Base-by-base conservation (phyloP, 2,329 filamentous ascomycete species). In the Cyclaneusma minus region DNA sequence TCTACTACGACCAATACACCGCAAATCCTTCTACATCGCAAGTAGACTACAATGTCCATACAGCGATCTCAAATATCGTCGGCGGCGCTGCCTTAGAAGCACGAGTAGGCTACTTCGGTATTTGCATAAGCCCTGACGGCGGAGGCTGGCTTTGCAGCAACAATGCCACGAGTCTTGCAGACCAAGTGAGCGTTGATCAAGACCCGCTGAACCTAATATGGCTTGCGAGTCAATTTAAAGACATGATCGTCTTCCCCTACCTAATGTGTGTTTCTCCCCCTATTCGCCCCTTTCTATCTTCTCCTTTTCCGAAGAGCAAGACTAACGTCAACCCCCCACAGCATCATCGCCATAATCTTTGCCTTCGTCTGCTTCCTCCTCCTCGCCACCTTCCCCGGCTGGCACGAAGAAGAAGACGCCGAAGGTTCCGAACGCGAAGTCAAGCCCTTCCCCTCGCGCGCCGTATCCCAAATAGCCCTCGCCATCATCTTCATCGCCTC, bases 201-300 rank as follows among this genome's bases (percentile, higher is more conserved):
- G 89, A 98, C 56, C 89, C 89, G 20, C 62, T 98, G 46, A 98
- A 98, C 52, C 60, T 98, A 44, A 85, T 98, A 43, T 98, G 87
- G 89, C 70, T 98, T 29, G 87, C 89, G 13, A 76, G 78, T 41
- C 92, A 92, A 39, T 98, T 98, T 60, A 95, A 95, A 54, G 84
- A 95, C 52, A 87, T 85, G 56, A 89, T 98, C 49, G 87, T 98
- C 22, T 98, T 98, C 50, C 89, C 89, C 7, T 98, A 95, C 48
- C 60, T 98, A 12, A 76, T 98, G 79, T 89, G 53, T 61, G 80
- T 60, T 10, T 11, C 10, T 9, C 11, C 8, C 40, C 6, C 13
- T 22, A n/a, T n/a, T n/a, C 13, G 13, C 24, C 11, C 10, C 7
- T 16, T n/a, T 7, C 13, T 16, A 22, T 22, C 16, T 14, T 14